These are phyloP conservation scores for Myxozyma sirexii DNA, from an alignment of 805 yeast species.

Conservation along the genomic window DNA sequence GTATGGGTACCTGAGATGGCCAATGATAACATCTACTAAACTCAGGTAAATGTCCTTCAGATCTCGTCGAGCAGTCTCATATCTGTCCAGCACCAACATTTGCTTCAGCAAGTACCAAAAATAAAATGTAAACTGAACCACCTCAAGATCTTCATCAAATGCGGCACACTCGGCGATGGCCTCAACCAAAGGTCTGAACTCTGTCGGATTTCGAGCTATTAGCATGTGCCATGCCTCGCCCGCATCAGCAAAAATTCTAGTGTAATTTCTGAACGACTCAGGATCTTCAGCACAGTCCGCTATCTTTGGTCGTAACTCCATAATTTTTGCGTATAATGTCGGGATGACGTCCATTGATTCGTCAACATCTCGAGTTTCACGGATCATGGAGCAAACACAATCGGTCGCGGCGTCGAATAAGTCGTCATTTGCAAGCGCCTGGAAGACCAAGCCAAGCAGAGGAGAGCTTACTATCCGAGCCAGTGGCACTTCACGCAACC, in stretches of 20 bases:
- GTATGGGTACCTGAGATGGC: constrained; percentile 75
- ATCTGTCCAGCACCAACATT: constrained; percentile 62
- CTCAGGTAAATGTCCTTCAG: constrained; percentile 60
- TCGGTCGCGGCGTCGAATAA: constrained; percentile 85
- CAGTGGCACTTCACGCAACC: constrained; percentile 87
- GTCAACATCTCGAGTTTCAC: constrained; percentile 74
- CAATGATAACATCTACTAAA: constrained; percentile 62
- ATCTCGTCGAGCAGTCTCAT: constrained; percentile 53
- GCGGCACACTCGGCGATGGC: constrained; percentile 71
- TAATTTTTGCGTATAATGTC: constrained; percentile 68
- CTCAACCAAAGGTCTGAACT: constrained; percentile 72
- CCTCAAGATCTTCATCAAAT: constrained; percentile 80
- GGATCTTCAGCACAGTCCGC: constrained; percentile 53
- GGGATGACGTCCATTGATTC: constrained; percentile 56
- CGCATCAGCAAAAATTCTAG: constrained; percentile 84
- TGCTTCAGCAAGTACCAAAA: constrained; percentile 88
- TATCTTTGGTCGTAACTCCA: constrained; percentile 57
- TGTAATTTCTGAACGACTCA: constrained; percentile 67
- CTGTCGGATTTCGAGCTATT: constrained; percentile 69
- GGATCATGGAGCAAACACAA: constrained; percentile 76
- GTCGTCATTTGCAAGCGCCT: constrained; percentile 57
- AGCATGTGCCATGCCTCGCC: constrained; percentile 95
- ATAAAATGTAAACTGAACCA: constrained; percentile 85
- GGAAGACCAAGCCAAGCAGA: constrained; percentile 68
- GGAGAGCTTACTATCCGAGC: constrained; percentile 67